phyloP scores from a whole-genome alignment of 2,329 filamentous ascomycete genomes.

The Beauveria caledonica region DNA sequence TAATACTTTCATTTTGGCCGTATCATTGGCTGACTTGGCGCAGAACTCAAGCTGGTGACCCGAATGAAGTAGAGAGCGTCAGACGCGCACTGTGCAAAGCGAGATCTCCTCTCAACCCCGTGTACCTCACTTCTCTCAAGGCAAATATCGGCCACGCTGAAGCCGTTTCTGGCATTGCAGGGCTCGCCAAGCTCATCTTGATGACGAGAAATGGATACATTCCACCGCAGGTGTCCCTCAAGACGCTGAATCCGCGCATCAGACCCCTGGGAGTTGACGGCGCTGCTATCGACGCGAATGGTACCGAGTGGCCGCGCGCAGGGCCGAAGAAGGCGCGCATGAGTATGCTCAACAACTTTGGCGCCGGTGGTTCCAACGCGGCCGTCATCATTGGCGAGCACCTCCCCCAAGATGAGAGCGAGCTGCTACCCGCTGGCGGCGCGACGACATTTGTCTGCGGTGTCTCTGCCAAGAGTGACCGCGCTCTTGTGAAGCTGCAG shows the following conservation, averaged over 20 bases:
- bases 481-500: not conserved
- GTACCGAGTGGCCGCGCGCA: not conserved
- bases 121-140: conserved; percentile 25
- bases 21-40: conserved; percentile 30
- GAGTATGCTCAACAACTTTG: conserved; percentile 26
- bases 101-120: conserved; percentile 45
- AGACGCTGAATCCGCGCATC: conserved; percentile 21
- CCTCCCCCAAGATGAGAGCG: not conserved
- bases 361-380: conserved; percentile 22
- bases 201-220: conserved; percentile 19
- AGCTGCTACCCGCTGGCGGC: not conserved
- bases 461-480: not conserved
- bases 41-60: conserved; percentile 38
- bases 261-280: not conserved
- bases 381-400: conserved; percentile 18
- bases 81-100: conserved; percentile 53
- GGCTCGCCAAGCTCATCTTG: conserved; percentile 19
- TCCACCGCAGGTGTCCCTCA: conserved; percentile 18
- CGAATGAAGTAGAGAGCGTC: conserved; percentile 47
- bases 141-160: conserved; percentile 20
- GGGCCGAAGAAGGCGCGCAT: conserved; percentile 16
- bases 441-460: not conserved
- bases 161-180: conserved; percentile 20
- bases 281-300: not conserved
- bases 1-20: not conserved